Evolutionary conservation across 2,329 filamentous ascomycete genomes (phyloP), one percentile per base, ranked within the genome.

Genomic region (Trichoderma lentiforme): DNA sequence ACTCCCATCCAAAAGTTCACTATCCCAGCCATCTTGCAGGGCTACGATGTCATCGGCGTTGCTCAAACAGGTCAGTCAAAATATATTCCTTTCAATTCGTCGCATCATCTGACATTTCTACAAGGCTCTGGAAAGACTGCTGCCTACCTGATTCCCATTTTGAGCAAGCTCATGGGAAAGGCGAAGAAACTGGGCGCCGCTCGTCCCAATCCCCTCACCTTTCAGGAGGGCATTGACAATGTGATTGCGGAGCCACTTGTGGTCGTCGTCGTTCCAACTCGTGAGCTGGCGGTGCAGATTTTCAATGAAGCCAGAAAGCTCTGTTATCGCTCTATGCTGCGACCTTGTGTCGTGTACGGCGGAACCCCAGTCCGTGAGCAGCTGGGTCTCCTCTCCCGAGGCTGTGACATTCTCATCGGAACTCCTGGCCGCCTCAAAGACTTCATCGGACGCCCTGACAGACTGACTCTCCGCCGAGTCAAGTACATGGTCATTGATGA

Each of bases 161-260:
- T 98, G 66, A 97, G 94, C 73, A 92, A 93, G 80, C 84, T 99
- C 26, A 98, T 98, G 94, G 96, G 96, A 30, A 98, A 98, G 83
- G 94, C 93, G 6, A 96, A 94, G 83, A 95, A 94, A 82, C 84
- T 98, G 7, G 91, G 91, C 1, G 95, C 93, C 6, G 87, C 90
- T 58, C 92, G 95, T 5, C 94, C 95, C 0, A 90, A 91, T 74
- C 85, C 88, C 0, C 80, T 81, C 1, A 85, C 83, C 0, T 91
- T 90, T 77, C 82, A 88, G 12, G 81, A 86, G 3, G 83, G 82
- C 1, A 34, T 82, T 2, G 82, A 84, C 18, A 77, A 76, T 24
- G 88, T 93, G 51, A 88, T 89, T 57, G 95, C 94, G 8, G 95
- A 98, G 84, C 96, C 96, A 5, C 83, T 99, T 7, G 92, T 98